phyloP scores from a whole-genome alignment of 192 early-diverging fungal species.

The Linnemannia zychae region DNA sequence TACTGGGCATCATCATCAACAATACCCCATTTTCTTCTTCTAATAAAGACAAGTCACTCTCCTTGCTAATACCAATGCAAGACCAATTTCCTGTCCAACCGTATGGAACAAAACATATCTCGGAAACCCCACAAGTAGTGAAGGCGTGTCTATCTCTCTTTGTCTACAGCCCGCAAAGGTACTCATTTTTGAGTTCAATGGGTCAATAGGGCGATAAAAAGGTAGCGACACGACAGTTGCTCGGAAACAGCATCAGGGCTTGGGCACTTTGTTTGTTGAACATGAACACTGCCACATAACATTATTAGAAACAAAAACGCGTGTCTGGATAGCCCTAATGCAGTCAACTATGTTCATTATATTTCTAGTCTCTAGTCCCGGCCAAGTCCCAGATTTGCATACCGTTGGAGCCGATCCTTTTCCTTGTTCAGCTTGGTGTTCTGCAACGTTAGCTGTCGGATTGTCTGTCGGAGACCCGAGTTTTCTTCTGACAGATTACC shows the following conservation, averaged over 20 bases:
- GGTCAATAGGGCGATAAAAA: neutral
- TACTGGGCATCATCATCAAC: too few species aligned
- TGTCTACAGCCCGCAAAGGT: neutral
- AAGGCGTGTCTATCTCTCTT: too few species aligned
- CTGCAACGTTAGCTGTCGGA: constrained; percentile 33
- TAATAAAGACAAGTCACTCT: too few species aligned
- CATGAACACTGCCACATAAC: neutral
- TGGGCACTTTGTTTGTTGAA: too few species aligned
- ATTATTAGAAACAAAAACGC: neutral
- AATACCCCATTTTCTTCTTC: too few species aligned
- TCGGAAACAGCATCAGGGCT: neutral
- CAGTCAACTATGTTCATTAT: neutral
- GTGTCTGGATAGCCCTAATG: neutral
- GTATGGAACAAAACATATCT: too few species aligned
- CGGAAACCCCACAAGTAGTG: neutral
- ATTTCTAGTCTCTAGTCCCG: constrained; percentile 14
- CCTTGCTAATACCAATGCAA: too few species aligned
- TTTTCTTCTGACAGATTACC: constrained; percentile 53
- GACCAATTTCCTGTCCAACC: too few species aligned
- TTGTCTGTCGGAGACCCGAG: constrained; percentile 40
- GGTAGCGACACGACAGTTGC: neutral
- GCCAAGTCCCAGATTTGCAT: constrained; percentile 37
- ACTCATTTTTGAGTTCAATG: neutral
- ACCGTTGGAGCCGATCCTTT: constrained; percentile 45
- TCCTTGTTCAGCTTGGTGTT: constrained; percentile 48